Base-by-base conservation (phyloP, 2,329 filamentous ascomycete genomes). In the Lachnellula arida region DNA sequence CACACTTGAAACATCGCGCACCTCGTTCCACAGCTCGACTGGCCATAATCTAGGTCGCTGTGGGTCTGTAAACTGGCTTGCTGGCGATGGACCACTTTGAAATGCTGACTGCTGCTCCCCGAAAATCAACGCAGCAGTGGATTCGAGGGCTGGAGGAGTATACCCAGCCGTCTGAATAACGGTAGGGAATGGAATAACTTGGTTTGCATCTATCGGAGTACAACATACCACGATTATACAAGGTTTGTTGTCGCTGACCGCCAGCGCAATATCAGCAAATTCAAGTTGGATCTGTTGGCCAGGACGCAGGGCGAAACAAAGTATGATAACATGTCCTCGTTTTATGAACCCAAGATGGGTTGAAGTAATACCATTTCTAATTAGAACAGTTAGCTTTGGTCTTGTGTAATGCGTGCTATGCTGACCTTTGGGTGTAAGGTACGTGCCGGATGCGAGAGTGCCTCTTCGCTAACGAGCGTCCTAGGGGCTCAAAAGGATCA, bases 401-500 rank as follows among this genome's bases (percentile, higher is more conserved):
- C 14, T 17, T 14, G 15, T 46, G 15, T 46, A 11, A 9, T n/a
- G 76, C 71, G 12, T 40, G 19, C 17, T 11, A 14, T 22, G 46
- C 54, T 49, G 22, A 66, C 51, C 78, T 76, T 47, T 82, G 80
- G 5, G 84, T 81, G 65, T 89, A 92, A 5, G 88, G 87, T 44
- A 90, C 81, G 67, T 91, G 88, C 19, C 85, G 81, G 58, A 91
- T 76, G 69, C 77, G 78, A 2, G 78, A 73, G 65, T 88, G 84
- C 62, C 80, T 76, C 49, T 72, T 74, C 49, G 82, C 81, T 49
- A 92, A 70, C 46, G 82, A 80, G 59, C 79, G 78, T 19, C 88
- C 88, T 17, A 92, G 74, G 14, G 81, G 78, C 69, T 91, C 87
- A 66, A 91, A 91, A 0, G 88, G 88, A 67, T 92, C 88, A 64